Percentiles rank a stretch among this genome's conserved stretches.
Conservation (phyloP, 2,329 filamentous ascomycete genomes). For the Fusarium sp. region DNA sequence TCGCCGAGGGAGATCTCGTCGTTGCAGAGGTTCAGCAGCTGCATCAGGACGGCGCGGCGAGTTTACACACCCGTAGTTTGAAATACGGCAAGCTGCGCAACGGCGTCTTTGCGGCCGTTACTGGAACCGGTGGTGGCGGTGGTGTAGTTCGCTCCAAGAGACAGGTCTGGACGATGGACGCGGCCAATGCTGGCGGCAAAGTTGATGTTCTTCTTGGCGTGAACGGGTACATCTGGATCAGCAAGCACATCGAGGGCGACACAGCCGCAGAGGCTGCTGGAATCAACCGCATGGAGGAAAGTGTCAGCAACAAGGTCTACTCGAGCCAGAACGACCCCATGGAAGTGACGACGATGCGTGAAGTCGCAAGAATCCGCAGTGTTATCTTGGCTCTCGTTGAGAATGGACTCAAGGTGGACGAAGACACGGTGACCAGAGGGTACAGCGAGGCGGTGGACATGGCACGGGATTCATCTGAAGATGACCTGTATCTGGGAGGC, state of each 20-base stretch:
- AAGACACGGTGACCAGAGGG: slow-evolving; percentile 85
- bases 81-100: slow-evolving; percentile 97
- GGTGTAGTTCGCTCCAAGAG: slow-evolving; percentile 86
- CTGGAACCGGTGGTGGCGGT: slow-evolving; percentile 84
- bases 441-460: slow-evolving; percentile 87
- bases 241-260: slow-evolving; percentile 80
- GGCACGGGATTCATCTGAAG: slow-evolving; percentile 70
- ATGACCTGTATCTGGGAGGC: slow-evolving; percentile 71
- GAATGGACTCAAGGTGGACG: slow-evolving; percentile 85
- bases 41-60: slow-evolving; percentile 86
- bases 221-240: slow-evolving; percentile 97
- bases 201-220: slow-evolving; percentile 92
- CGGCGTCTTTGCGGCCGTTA: slow-evolving; percentile 86
- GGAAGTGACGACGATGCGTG: slow-evolving; percentile 78
- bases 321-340: slow-evolving; percentile 95
- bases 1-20: slow-evolving; percentile 92
- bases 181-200: slow-evolving; percentile 67
- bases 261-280: slow-evolving; percentile 60
- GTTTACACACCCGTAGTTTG: slow-evolving; percentile 88
- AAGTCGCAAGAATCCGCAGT: slow-evolving; percentile 86
- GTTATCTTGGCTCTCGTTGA: slow-evolving; percentile 87
- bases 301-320: slow-evolving; percentile 86
- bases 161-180: slow-evolving; percentile 87
- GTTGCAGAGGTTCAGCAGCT: slow-evolving; percentile 95
- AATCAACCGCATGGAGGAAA: slow-evolving; percentile 90